These are phyloP conservation scores for Microbotryum intermedium DNA, from an alignment of 1,284 basidiomycete species.

Conservation along the genomic window DNA sequence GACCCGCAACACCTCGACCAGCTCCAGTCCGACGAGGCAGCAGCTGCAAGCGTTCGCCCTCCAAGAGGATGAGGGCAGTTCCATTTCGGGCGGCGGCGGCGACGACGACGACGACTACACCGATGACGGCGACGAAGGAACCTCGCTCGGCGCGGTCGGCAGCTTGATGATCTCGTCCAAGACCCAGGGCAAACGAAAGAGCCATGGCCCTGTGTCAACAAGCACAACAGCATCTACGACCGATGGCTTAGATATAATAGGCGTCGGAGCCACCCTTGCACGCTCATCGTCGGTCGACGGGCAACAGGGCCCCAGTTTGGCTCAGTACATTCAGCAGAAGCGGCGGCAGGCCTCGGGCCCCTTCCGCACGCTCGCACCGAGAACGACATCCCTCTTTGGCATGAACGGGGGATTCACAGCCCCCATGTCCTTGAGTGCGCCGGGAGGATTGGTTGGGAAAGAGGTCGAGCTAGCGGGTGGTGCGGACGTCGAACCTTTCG, in stretches of 20 bases:
- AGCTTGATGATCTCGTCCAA: not conserved
- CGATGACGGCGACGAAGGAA: not conserved
- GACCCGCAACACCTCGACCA: not conserved
- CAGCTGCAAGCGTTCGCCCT: not conserved
- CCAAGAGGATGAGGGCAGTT: not conserved
- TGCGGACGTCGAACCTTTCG: not conserved
- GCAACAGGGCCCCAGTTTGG: constrained; percentile 12
- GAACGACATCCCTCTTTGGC: constrained; percentile 1
- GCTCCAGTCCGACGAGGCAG: not conserved
- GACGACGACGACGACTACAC: not conserved
- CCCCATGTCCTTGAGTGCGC: too few species aligned
- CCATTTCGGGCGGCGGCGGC: not conserved
- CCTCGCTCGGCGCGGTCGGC: not conserved
- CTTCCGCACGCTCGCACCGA: constrained; percentile 16
- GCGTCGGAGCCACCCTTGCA: constrained; percentile 5
- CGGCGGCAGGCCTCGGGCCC: constrained; percentile 31
- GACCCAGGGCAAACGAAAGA: not conserved
- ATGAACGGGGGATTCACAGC: too few species aligned
- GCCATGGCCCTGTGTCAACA: not conserved
- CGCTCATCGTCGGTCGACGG: constrained; percentile 8
- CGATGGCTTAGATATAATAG: not conserved
- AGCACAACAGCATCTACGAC: not conserved
- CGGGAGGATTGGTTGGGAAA: too few species aligned
- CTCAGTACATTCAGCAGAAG: constrained; percentile 31
- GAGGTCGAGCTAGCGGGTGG: not conserved